These are phyloP conservation scores for Bacidia rubella DNA, from an alignment of 495 filamentous ascomycete genomes.

Conservation along the genomic window DNA sequence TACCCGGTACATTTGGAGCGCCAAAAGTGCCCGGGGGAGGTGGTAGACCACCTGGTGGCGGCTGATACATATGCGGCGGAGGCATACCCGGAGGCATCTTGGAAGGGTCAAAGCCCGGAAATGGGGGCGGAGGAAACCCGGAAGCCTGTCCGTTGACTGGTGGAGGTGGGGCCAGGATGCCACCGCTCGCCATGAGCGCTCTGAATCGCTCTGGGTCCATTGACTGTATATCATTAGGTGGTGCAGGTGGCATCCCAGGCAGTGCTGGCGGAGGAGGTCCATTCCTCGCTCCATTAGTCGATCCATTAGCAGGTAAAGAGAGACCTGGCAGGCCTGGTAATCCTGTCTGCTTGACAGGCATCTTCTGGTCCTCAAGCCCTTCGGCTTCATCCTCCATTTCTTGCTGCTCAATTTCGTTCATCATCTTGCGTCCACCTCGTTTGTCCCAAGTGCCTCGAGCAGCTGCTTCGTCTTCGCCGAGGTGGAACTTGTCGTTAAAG, in stretches of 20 bases:
- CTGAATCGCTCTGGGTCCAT: slow-evolving; percentile 40
- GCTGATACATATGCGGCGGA: slow-evolving; percentile 25
- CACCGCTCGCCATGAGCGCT: slow-evolving; percentile 30
- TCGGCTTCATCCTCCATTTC: slow-evolving; percentile 88
- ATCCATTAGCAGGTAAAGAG: slow-evolving; percentile 23
- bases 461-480: slow-evolving; percentile 85
- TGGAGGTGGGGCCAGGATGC: slow-evolving; percentile 33
- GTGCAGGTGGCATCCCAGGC: slow-evolving; percentile 31
- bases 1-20: slow-evolving; percentile 32
- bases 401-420: slow-evolving; percentile 83
- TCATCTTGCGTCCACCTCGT: slow-evolving; percentile 60
- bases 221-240: slow-evolving; percentile 41
- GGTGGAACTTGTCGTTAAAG: slow-evolving; percentile 83
- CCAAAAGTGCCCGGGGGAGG: slow-evolving; percentile 14
- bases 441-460: slow-evolving; percentile 86
- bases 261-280: slow-evolving; percentile 28
- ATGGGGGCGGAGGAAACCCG: slow-evolving; percentile 34
- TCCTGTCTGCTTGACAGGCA: slow-evolving; percentile 39
- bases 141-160: slow-evolving; percentile 34
- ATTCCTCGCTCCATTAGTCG: slow-evolving; percentile 28
- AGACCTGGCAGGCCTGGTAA: slow-evolving; percentile 41
- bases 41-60: slow-evolving; percentile 18
- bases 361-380: slow-evolving; percentile 86
- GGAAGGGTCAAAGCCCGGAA: slow-evolving; percentile 52
- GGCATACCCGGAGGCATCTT: slow-evolving; percentile 42